These are phyloP conservation scores for Ophiocordyceps camponoti-rufipedis DNA, from an alignment of 2,329 filamentous ascomycete genomes.

Conservation along the genomic window DNA sequence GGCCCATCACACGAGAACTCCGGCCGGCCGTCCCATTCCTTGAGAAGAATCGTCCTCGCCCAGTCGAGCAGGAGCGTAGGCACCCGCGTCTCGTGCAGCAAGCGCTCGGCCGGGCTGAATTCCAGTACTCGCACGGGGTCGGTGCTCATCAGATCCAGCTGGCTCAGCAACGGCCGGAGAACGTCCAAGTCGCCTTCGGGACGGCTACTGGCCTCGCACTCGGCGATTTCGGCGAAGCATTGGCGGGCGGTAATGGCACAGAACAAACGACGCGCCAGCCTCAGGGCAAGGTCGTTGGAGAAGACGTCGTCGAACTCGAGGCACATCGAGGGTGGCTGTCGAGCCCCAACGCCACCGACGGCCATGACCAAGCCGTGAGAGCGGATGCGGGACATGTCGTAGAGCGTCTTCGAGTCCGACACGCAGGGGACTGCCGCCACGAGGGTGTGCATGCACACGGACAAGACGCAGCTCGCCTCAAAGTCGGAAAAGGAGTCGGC, in stretches of 20 bases:
- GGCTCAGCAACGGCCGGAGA: conserved; percentile 28
- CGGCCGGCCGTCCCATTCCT: conserved; percentile 63
- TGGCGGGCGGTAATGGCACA: conserved; percentile 34
- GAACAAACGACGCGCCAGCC: conserved; percentile 39
- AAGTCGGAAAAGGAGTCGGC: conserved; percentile 16
- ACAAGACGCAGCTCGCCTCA: conserved; percentile 34
- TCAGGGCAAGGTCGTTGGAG: conserved; percentile 38
- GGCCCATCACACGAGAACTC: conserved; percentile 51
- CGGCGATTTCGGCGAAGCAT: conserved; percentile 27
- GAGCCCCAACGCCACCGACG: conserved; percentile 23
- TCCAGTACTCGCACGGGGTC: conserved; percentile 25
- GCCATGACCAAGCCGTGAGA: conserved; percentile 32
- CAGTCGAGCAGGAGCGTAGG: conserved; percentile 47
- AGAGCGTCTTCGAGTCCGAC: conserved; percentile 26
- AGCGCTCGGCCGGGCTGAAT: conserved; percentile 31
- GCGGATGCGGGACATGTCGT: conserved; percentile 42
- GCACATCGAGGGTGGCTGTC: conserved; percentile 30
- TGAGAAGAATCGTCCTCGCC: conserved; percentile 56
- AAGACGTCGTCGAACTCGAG: conserved; percentile 46
- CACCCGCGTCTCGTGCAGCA: conserved; percentile 36
- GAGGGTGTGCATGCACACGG: conserved; percentile 44
- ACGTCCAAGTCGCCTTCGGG: conserved; percentile 19
- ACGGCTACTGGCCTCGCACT: conserved; percentile 16
- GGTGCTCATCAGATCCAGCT: conserved; percentile 32
- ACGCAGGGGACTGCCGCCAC: conserved; percentile 37